phyloP scores from a whole-genome alignment of 371 early-diverging fungal genomes.

The Smittium culicis region DNA sequence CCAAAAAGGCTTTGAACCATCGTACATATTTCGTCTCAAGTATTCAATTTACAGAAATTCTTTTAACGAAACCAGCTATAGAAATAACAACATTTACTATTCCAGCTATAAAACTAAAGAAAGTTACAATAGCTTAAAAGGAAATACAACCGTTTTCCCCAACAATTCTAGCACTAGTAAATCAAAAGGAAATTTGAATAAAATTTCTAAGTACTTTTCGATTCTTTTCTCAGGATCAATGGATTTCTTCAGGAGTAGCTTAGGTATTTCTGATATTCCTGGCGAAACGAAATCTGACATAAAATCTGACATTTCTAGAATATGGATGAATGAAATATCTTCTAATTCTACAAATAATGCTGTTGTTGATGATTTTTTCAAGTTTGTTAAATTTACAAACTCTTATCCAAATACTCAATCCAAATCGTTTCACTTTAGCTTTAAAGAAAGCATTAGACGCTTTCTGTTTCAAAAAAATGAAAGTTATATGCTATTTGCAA shows the following conservation, averaged over 20 bases:
- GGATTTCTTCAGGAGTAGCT: background rate
- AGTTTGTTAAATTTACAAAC: background rate
- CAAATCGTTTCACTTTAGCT: no score
- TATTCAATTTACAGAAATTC: background rate
- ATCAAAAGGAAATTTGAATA: background rate
- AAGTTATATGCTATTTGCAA: no score
- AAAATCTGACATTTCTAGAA: slow-evolving; percentile 2
- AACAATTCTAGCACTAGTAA: background rate
- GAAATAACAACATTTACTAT: background rate
- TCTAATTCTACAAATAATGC: background rate
- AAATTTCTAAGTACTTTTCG: background rate
- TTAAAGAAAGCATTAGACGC: no score
- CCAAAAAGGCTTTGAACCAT: background rate
- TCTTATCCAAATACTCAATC: no score
- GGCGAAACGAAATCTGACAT: background rate
- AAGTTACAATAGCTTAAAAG: background rate
- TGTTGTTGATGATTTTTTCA: background rate
- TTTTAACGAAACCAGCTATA: background rate
- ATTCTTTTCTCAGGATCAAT: background rate
- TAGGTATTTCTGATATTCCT: background rate
- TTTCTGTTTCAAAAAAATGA: no score
- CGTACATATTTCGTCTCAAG: background rate
- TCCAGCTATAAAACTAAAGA: background rate
- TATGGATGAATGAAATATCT: slow-evolving; percentile 9
- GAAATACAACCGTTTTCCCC: background rate